These are phyloP conservation scores for Metarhizium brunneum DNA, from an alignment of 2,329 filamentous ascomycete species.

Conservation along the genomic window DNA sequence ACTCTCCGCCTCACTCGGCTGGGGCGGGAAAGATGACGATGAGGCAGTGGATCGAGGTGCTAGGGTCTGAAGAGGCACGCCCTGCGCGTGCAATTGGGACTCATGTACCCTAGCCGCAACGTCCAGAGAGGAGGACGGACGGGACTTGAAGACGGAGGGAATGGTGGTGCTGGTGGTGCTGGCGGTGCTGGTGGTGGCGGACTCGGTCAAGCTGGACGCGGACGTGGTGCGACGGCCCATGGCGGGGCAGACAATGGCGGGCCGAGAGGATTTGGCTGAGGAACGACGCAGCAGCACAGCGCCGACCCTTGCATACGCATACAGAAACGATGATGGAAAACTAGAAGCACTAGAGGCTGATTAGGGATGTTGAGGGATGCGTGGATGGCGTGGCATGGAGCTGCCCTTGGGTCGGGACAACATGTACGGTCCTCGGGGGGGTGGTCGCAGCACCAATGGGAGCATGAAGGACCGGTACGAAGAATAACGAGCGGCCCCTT, in stretches of 20 bases:
- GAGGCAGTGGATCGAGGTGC: conserved; percentile 16
- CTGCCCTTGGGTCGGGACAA: no score
- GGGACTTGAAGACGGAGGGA: conserved; percentile 6
- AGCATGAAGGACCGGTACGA: no score
- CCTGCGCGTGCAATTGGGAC: conserved; percentile 17
- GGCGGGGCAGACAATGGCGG: conserved; percentile 12
- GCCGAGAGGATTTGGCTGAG: not conserved
- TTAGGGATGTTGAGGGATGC: no score
- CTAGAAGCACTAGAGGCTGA: not conserved
- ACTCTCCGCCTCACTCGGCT: conserved; percentile 7
- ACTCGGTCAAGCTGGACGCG: conserved; percentile 9
- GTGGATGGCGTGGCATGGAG: no score
- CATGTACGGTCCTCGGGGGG: no score
- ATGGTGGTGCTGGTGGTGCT: conserved; percentile 3
- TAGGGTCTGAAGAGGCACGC: conserved; percentile 23
- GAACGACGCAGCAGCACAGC: not conserved
- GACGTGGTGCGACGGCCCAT: conserved; percentile 16
- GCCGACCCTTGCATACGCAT: not conserved
- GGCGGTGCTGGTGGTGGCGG: conserved; percentile 5
- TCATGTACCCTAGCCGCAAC: conserved; percentile 16
- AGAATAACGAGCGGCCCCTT: no score
- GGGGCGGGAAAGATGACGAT: conserved; percentile 9
- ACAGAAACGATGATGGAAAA: not conserved
- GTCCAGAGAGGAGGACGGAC: not conserved
- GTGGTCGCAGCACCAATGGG: no score